These are phyloP conservation scores for Blastocystis sp. DNA, from an alignment of 352 stramenopile genomes.

Conservation along the genomic window DNA sequence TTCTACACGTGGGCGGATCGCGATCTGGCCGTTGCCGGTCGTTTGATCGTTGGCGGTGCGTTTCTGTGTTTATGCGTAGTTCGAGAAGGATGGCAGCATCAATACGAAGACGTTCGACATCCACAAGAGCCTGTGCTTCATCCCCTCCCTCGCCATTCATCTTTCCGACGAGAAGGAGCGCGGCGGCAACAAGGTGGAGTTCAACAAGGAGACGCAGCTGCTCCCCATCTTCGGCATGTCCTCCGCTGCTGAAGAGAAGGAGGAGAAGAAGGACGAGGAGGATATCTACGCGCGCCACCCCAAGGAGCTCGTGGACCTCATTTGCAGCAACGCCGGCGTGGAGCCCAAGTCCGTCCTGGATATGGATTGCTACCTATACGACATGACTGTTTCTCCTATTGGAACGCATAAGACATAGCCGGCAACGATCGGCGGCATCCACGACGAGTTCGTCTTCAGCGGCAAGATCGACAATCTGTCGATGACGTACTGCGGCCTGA, in stretches of 20 bases:
- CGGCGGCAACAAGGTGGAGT: constrained; percentile 78
- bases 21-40: constrained; percentile 86
- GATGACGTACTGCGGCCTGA: constrained; percentile 80
- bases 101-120: constrained; percentile 82
- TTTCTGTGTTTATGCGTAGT: background rate
- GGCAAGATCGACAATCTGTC: constrained; percentile 91
- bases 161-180: constrained; percentile 77
- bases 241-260: background rate
- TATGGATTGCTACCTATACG: constrained; percentile 64
- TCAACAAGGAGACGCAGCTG: constrained; percentile 94
- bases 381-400: constrained; percentile 2
- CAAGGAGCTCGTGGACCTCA: constrained; percentile 59
- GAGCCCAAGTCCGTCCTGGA: constrained; percentile 28
- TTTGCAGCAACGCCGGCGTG: constrained; percentile 34
- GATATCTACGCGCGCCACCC: constrained; percentile 44
- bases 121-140: constrained; percentile 87
- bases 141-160: constrained; percentile 95
- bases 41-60: constrained; percentile 79
- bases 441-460: constrained; percentile 90
- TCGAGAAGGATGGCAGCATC: constrained; percentile 31
- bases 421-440: constrained; percentile 82
- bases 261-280: constrained; percentile 21
- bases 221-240: constrained; percentile 83
- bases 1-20: constrained; percentile 98
- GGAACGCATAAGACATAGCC: constrained; percentile 84